A percentile compares a stretch with the other conserved stretches of the same genome.
Evolutionary conservation across 305 asterid species (phyloP).

Genomic region (Stenogyne calaminthoides): DNA sequence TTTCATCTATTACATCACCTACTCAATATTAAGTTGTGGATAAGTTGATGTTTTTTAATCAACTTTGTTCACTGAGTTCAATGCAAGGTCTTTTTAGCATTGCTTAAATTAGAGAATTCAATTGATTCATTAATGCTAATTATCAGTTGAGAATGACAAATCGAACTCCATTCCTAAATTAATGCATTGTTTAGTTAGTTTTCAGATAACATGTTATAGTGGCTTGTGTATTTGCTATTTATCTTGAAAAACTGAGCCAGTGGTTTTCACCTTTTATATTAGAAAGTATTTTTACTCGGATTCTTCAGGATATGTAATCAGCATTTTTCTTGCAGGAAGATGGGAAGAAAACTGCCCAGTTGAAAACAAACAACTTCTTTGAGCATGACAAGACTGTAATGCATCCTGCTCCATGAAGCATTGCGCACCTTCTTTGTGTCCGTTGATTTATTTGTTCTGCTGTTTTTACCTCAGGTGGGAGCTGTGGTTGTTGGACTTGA

Average conservation of each 20-base stretch:
- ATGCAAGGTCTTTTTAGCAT: not conserved
- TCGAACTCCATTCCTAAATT: not conserved
- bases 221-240: not conserved
- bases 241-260: constrained; percentile 5
- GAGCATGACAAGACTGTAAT: constrained; percentile 84
- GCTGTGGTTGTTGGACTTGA: constrained; percentile 96
- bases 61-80: not conserved
- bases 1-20: constrained; percentile 1
- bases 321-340: constrained; percentile 63
- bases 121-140: not conserved
- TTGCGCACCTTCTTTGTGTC: constrained; percentile 1
- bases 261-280: not conserved
- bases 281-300: not conserved
- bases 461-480: constrained; percentile 69
- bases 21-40: not conserved
- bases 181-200: not conserved
- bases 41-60: not conserved
- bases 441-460: constrained; percentile 25
- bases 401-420: constrained; percentile 25
- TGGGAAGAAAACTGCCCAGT: constrained; percentile 60
- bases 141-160: not conserved
- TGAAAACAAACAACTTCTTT: constrained; percentile 57
- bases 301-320: constrained; percentile 21
- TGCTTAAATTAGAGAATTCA: constrained; percentile 9
- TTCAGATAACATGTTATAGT: not conserved